Percentiles rank a stretch among this genome's conserved stretches.
These are phyloP conservation scores for Cladophialophora chaetospira DNA, from an alignment of 2,329 filamentous ascomycete species.

Conservation along the genomic window DNA sequence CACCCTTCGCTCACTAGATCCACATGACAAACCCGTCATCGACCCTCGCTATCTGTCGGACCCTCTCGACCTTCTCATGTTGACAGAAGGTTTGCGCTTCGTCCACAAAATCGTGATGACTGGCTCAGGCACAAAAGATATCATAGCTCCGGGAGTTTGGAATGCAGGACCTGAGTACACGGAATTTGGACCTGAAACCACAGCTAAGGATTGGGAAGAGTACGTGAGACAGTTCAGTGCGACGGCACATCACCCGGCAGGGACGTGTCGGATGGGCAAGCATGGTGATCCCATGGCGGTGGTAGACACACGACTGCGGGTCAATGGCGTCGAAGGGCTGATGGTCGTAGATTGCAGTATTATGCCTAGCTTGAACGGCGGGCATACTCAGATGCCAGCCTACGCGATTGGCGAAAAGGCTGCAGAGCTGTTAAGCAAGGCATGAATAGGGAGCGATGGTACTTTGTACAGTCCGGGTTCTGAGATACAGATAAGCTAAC, in stretches of 20 bases:
- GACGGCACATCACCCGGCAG: conserved; percentile 61
- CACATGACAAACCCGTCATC: conserved; percentile 55
- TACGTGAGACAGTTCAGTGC: conserved; percentile 60
- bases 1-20: conserved; percentile 51
- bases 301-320: conserved; percentile 54
- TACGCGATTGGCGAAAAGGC: conserved; percentile 60
- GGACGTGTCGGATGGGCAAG: conserved; percentile 59
- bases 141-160: conserved; percentile 61
- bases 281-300: conserved; percentile 52
- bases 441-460: too few relatives aligned
- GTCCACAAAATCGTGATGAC: conserved; percentile 62
- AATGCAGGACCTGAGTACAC: conserved; percentile 42
- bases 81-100: conserved; percentile 60
- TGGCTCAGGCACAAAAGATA: conserved; percentile 58
- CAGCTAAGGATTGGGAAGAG: conserved; percentile 59
- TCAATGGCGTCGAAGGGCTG: conserved; percentile 54
- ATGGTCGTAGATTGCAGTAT: conserved; percentile 57
- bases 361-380: conserved; percentile 55
- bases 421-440: conserved; percentile 52
- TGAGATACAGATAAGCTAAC: too few relatives aligned
- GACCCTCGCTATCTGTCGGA: conserved; percentile 61
- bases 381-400: conserved; percentile 59
- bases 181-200: conserved; percentile 55
- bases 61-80: conserved; percentile 59
- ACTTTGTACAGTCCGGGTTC: too few relatives aligned